Conservation (phyloP, 257 asterid species). For the Solanum chmielewskii region DNA sequence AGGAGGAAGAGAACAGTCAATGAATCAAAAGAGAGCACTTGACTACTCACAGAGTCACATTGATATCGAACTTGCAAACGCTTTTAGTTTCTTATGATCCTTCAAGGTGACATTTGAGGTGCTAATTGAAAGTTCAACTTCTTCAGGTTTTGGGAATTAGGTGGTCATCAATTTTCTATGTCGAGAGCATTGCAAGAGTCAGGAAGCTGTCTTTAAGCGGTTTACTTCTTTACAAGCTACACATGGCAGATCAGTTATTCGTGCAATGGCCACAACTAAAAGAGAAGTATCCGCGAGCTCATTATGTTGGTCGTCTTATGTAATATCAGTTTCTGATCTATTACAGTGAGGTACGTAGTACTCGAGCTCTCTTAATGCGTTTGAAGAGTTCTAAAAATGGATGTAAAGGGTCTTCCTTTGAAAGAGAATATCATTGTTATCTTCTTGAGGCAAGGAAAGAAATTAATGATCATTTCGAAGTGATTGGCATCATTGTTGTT, state of each 20-base stretch:
- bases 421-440: neutral
- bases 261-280: slow-evolving; percentile 94
- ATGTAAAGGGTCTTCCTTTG: neutral
- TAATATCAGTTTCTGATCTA: slow-evolving; percentile 6
- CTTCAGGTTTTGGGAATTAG: slow-evolving; percentile 57
- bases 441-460: neutral
- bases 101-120: neutral
- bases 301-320: slow-evolving; percentile 82
- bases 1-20: neutral
- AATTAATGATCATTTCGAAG: neutral
- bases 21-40: neutral
- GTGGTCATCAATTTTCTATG: slow-evolving; percentile 83
- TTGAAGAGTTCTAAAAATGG: neutral
- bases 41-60: neutral
- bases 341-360: neutral
- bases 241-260: slow-evolving; percentile 75
- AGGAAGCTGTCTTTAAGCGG: slow-evolving; percentile 80
- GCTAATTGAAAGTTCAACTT: neutral
- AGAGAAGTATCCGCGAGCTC: slow-evolving; percentile 66
- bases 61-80: neutral
- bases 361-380: neutral
- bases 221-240: slow-evolving; percentile 63
- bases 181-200: slow-evolving; percentile 96
- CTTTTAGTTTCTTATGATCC: neutral
- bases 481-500: neutral